Evolutionary conservation across 805 yeast species (phyloP).

Genomic region (Nakazawaea pomicola): DNA sequence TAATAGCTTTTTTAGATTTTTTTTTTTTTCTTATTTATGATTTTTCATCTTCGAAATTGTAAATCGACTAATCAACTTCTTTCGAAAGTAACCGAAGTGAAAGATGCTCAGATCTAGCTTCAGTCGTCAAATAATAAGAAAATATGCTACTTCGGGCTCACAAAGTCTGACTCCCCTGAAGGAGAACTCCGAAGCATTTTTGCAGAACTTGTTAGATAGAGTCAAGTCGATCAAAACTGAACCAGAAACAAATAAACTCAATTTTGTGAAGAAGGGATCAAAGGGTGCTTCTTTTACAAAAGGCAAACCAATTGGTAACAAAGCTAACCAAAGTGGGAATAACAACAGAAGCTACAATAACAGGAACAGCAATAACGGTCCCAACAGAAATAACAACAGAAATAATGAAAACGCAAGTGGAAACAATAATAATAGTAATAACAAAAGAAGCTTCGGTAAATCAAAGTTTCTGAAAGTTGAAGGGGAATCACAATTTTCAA

Average conservation of each 20-base stretch:
- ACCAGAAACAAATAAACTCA: neutral
- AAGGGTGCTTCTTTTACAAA: neutral
- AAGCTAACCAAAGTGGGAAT: neutral
- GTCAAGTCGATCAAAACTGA: slow-evolving; percentile 7
- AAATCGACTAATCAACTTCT: too few species aligned
- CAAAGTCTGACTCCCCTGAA: neutral
- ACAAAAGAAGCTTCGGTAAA: neutral
- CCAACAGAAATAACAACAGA: neutral
- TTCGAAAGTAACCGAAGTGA: too few species aligned
- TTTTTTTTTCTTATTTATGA: neutral
- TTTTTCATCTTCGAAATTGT: neutral
- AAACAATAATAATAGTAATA: neutral
- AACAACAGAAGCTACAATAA: neutral
- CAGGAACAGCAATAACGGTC: neutral
- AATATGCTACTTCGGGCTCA: neutral
- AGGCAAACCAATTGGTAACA: too few species aligned
- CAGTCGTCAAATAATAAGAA: neutral
- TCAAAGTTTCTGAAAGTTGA: neutral
- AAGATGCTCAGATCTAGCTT: slow-evolving; percentile 3
- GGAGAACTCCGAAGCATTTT: neutral
- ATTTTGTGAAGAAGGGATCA: neutral
- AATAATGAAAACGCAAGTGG: neutral
- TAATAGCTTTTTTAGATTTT: neutral
- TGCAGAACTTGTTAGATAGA: slow-evolving; percentile 9
- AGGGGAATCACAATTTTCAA: slow-evolving; percentile 2